phyloP scores from a whole-genome alignment of 129 eudicot genomes.

The Escallonia rubra region DNA sequence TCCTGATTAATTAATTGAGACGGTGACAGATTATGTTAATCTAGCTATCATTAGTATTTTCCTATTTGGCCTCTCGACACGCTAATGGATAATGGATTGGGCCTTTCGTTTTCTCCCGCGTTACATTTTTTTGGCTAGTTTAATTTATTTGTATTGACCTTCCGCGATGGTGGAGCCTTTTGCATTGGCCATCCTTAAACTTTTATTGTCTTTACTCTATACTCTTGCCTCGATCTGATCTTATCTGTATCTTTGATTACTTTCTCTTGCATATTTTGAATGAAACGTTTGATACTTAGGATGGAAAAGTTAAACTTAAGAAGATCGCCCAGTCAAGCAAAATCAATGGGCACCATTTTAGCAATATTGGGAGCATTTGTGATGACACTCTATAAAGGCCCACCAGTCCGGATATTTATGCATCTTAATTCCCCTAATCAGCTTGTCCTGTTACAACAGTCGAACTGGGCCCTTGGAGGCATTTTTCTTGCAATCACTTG shows the following conservation, averaged over 20 bases:
- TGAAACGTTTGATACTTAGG: conserved; percentile 3
- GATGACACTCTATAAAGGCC: conserved; percentile 31
- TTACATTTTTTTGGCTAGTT: not conserved
- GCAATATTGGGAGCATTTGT: conserved; percentile 32
- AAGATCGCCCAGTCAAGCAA: conserved; percentile 21
- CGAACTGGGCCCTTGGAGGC: conserved; percentile 19
- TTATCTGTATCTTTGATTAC: not conserved
- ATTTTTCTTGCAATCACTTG: not conserved
- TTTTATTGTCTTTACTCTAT: too few species aligned
- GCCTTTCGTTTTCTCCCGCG: conserved; percentile 32
- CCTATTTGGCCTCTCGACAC: not conserved
- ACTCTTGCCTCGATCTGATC: not conserved
- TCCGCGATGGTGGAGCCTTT: not conserved
- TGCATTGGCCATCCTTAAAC: not conserved
- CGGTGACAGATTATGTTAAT: not conserved
- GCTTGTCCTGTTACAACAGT: not conserved
- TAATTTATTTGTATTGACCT: not conserved
- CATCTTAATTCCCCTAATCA: conserved; percentile 1
- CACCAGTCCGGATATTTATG: not conserved
- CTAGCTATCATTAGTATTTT: not conserved
- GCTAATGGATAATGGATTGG: not conserved
- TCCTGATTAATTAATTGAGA: too few species aligned
- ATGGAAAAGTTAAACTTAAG: conserved; percentile 28
- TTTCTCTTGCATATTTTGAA: not conserved
- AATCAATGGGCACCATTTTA: conserved; percentile 21